These are phyloP conservation scores for Wallacemonas collosoma DNA, from an alignment of 208 protist species.

Conservation along the genomic window DNA sequence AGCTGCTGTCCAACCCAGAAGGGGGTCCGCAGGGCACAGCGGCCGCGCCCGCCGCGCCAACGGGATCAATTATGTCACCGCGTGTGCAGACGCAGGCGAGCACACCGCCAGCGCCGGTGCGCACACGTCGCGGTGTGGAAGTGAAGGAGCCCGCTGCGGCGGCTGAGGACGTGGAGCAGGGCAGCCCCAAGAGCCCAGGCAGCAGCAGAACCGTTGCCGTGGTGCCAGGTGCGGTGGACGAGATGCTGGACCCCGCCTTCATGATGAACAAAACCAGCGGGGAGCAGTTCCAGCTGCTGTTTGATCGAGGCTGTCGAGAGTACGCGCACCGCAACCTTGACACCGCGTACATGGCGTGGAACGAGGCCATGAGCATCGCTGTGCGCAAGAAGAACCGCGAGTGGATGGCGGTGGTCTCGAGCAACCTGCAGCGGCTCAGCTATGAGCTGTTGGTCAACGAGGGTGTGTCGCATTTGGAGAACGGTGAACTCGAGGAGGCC, in stretches of 20 bases:
- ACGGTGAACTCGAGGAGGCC: slow-evolving; percentile 75
- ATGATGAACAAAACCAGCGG: slow-evolving; percentile 39
- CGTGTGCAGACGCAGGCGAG: slow-evolving; percentile 18
- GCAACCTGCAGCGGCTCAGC: slow-evolving; percentile 90
- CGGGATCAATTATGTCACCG: slow-evolving; percentile 9
- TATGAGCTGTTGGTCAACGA: slow-evolving; percentile 90
- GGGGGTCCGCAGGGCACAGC: not conserved
- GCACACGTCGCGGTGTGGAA: slow-evolving; percentile 14
- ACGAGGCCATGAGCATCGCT: slow-evolving; percentile 84
- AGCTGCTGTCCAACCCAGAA: no score
- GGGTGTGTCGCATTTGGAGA: slow-evolving; percentile 62
- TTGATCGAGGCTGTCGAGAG: slow-evolving; percentile 80
- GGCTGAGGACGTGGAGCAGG: not conserved
- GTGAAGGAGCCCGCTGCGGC: slow-evolving; percentile 13
- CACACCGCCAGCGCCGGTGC: not conserved
- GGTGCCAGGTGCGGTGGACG: slow-evolving; percentile 27
- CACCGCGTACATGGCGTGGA: slow-evolving; percentile 89
- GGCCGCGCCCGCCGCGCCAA: not conserved
- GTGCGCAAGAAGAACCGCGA: slow-evolving; percentile 82
- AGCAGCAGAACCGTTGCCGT: not conserved
- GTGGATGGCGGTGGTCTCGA: slow-evolving; percentile 88
- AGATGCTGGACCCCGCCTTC: slow-evolving; percentile 29
- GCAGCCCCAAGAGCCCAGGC: not conserved
- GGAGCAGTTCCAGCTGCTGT: slow-evolving; percentile 81
- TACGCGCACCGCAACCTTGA: slow-evolving; percentile 81